These are phyloP conservation scores for Geranium rotundifolium DNA, from an alignment of 345 rosid genomes.

Conservation along the genomic window DNA sequence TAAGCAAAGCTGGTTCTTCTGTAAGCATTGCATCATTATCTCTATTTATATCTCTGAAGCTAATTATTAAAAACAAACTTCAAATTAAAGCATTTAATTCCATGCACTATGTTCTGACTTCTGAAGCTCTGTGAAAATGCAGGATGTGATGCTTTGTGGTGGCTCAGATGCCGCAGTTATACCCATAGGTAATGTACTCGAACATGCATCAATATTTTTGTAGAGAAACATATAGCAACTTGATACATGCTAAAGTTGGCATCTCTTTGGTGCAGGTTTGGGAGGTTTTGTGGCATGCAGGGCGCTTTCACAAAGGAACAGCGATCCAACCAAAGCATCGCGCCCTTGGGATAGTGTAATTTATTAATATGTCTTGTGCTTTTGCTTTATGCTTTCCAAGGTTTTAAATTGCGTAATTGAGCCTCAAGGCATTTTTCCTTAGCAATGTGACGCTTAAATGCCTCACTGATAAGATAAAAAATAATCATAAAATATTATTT, in stretches of 20 bases:
- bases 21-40: background rate
- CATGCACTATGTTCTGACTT: background rate
- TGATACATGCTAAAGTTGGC: background rate
- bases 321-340: slow-evolving; percentile 49
- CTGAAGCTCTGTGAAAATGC: slow-evolving; percentile 7
- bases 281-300: slow-evolving; percentile 49
- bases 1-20: background rate
- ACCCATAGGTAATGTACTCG: slow-evolving; percentile 27
- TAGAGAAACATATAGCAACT: background rate
- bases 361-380: background rate
- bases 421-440: no score
- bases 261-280: slow-evolving; percentile 22
- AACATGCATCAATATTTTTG: background rate
- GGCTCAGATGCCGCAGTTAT: slow-evolving; percentile 47
- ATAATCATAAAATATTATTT: no score
- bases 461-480: no score
- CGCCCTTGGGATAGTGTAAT: slow-evolving; percentile 52
- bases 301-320: slow-evolving; percentile 40
- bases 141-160: slow-evolving; percentile 54
- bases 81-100: background rate
- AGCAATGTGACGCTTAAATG: no score
- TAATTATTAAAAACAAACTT: background rate
- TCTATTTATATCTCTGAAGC: background rate
- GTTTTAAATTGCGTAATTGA: no score
- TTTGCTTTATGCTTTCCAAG: slow-evolving; percentile 2